Conservation (phyloP, 139 green algal species). For the Coelastrella sp. region DNA sequence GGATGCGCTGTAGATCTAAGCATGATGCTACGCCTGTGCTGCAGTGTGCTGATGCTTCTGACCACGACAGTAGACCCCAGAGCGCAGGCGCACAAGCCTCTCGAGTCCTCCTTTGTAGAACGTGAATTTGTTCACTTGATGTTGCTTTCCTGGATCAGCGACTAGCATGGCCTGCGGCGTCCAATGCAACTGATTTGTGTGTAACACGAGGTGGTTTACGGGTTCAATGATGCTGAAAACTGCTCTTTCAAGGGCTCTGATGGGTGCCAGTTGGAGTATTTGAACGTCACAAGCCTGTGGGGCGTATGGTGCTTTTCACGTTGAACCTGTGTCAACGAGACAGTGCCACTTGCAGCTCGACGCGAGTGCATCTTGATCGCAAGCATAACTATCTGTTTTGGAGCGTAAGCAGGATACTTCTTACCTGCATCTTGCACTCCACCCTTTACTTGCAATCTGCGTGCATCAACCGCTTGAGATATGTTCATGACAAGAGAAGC, state of each 20-base stretch:
- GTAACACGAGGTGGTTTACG: not conserved
- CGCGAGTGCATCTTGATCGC: no score
- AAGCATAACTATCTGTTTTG: no score
- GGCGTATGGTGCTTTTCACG: not conserved
- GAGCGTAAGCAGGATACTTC: not conserved
- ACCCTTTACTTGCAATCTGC: not conserved
- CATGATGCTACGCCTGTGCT: not conserved
- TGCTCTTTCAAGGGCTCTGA: no score
- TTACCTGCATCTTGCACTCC: not conserved
- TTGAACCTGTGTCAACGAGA: not conserved
- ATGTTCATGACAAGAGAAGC: not conserved
- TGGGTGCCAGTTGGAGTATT: no score
- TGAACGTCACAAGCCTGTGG: not conserved
- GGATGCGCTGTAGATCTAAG: not conserved
- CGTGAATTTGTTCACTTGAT: no score
- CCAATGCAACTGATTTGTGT: not conserved
- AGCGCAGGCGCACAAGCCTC: not conserved
- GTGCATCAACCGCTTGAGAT: not conserved
- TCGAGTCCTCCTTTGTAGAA: no score
- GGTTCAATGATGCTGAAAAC: not conserved
- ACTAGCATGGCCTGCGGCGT: no score
- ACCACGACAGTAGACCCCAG: not conserved
- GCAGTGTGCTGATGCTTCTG: not conserved
- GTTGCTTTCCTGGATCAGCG: no score
- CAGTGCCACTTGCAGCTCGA: no score